Evolutionary conservation across 345 rosid species (phyloP).

Genomic region (Streptanthus diversifolius): DNA sequence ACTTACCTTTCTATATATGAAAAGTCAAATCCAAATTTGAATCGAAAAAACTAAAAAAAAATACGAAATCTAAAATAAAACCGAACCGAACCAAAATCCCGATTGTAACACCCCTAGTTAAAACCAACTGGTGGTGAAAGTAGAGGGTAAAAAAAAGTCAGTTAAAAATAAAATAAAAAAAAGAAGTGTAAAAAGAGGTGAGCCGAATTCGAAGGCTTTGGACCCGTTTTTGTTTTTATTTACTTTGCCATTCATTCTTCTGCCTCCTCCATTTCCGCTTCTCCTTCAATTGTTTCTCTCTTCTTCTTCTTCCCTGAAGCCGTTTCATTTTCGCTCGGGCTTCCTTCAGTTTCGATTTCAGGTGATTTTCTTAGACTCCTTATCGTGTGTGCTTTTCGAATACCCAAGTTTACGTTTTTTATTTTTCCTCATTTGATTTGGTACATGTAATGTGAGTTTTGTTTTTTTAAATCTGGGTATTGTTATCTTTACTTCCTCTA

Average conservation of each 20-base stretch:
- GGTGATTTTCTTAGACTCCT: background rate
- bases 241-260: background rate
- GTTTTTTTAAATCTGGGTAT: constrained; percentile 10
- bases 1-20: too few species aligned
- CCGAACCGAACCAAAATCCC: too few species aligned
- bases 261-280: background rate
- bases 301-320: background rate
- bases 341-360: background rate
- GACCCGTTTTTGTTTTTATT: constrained; percentile 20
- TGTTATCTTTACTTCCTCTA: background rate
- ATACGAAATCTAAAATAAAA: too few species aligned
- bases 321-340: background rate
- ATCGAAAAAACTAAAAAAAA: too few species aligned
- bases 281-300: background rate
- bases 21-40: too few species aligned
- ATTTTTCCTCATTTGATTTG: too few species aligned
- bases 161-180: too few species aligned
- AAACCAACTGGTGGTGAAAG: too few species aligned
- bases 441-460: background rate
- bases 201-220: constrained; percentile 32
- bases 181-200: constrained; percentile 14
- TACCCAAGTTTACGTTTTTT: background rate
- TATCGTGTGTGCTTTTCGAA: background rate
- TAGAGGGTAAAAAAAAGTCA: too few species aligned
- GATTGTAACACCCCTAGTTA: too few species aligned